Evolutionary conservation across 192 early-diverging fungal species (phyloP).

Genomic region (Entophlyctis luteolus): DNA sequence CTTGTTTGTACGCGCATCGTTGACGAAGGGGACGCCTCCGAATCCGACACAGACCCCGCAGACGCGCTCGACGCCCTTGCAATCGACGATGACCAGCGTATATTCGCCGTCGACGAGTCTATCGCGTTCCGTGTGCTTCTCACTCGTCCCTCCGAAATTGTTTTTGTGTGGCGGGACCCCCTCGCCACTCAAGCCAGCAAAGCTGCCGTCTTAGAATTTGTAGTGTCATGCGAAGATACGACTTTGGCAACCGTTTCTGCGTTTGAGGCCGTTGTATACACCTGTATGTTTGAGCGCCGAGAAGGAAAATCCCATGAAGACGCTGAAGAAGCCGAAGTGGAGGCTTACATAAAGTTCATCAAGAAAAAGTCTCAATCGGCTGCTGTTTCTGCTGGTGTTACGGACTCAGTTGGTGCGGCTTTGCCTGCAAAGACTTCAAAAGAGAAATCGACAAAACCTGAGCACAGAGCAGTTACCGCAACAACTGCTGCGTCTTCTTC

Average conservation of each 20-base stretch:
- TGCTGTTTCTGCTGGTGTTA: neutral
- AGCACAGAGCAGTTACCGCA: neutral
- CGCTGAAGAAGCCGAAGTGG: constrained; percentile 51
- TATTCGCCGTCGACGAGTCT: neutral
- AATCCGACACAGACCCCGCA: neutral
- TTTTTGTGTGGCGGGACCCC: neutral
- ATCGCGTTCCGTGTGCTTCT: constrained; percentile 31
- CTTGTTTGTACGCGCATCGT: constrained; percentile 71
- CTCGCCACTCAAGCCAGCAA: no score
- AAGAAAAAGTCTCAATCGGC: constrained; percentile 21
- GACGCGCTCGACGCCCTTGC: neutral
- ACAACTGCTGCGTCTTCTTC: neutral
- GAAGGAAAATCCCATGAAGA: constrained; percentile 42
- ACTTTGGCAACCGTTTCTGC: constrained; percentile 33
- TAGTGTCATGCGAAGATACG: constrained; percentile 10
- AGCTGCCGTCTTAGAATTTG: no score
- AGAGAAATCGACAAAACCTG: neutral
- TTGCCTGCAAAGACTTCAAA: neutral
- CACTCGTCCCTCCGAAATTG: constrained; percentile 33
- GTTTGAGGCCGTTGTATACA: constrained; percentile 61
- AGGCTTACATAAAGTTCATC: constrained; percentile 36
- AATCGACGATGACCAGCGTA: neutral
- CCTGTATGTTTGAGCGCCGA: constrained; percentile 64
- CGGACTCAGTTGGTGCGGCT: neutral
- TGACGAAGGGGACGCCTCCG: constrained; percentile 56